Evolutionary conservation across 73 alveolate genomes (phyloP).

Genomic region (Uronychia setigera): DNA sequence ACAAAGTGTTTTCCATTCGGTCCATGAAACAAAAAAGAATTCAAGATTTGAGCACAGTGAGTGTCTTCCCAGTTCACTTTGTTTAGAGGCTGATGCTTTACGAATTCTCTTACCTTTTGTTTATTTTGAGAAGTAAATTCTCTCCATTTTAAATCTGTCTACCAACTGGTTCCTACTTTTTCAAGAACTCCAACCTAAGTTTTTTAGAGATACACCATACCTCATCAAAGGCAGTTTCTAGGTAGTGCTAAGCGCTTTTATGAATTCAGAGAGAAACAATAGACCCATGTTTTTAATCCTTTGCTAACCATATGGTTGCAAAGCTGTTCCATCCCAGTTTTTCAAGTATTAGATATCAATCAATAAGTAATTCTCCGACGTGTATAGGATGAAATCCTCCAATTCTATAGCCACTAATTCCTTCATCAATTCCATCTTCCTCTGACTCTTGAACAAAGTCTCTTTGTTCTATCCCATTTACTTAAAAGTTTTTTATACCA

Average conservation of each 20-base stretch:
- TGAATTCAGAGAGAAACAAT: constrained; percentile 94
- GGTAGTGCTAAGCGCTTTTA: constrained; percentile 96
- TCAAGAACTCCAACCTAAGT: no score
- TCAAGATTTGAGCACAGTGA: constrained; percentile 89
- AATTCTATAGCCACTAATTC: constrained; percentile 85
- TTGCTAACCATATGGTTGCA: constrained; percentile 99
- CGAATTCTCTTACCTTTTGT: constrained; percentile 50
- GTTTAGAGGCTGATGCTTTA: constrained; percentile 3
- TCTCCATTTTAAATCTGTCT: no score
- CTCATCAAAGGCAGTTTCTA: constrained; percentile 99
- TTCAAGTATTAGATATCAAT: constrained; percentile 93
- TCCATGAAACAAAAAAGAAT: constrained; percentile 85
- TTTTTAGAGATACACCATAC: no score
- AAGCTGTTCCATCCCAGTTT: constrained; percentile 99
- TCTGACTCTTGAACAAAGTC: no score
- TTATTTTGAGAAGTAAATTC: no score
- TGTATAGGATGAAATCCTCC: constrained; percentile 99
- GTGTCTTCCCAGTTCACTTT: constrained; percentile 49
- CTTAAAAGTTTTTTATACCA: no score
- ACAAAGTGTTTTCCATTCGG: constrained; percentile 80
- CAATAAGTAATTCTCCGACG: constrained; percentile 95
- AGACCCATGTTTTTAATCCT: constrained; percentile 79
- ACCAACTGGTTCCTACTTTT: no score
- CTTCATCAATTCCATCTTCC: no score
- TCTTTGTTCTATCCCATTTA: no score